These are phyloP conservation scores for Pleurozium schreberi DNA, from an alignment of 225 moss, liverwort and hornwort genomes.

Conservation along the genomic window DNA sequence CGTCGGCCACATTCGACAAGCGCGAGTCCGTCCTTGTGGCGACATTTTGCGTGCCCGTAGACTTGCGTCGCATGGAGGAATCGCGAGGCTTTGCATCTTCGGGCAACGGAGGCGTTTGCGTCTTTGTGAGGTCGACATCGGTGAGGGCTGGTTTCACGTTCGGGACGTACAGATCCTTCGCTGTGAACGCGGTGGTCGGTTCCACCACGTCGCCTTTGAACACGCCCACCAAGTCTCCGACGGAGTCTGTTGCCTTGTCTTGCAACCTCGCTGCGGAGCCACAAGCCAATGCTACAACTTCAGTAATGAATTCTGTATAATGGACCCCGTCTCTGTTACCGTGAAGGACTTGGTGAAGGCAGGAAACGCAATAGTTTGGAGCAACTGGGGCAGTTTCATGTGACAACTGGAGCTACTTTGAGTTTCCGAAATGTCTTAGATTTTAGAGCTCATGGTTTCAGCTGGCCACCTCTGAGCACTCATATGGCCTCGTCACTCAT, in stretches of 20 bases:
- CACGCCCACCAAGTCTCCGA: conserved; percentile 59
- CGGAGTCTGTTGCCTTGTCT: conserved; percentile 69
- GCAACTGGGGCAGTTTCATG: neutral
- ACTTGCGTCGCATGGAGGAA: conserved; percentile 1
- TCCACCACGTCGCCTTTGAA: conserved; percentile 24
- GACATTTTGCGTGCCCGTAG: conserved; percentile 3
- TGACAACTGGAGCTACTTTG: neutral
- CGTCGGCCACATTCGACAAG: conserved; percentile 13
- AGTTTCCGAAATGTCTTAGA: neutral
- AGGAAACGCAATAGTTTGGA: neutral
- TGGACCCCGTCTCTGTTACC: neutral
- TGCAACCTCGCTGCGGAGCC: conserved; percentile 52
- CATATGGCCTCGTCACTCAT: too few species aligned
- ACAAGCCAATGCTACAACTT: neutral
- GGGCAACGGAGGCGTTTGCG: neutral
- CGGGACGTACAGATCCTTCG: conserved; percentile 1
- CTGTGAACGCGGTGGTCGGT: neutral
- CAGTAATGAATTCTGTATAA: neutral
- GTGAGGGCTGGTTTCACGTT: conserved; percentile 7
- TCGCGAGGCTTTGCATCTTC: neutral
- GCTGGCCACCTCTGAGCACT: neutral
- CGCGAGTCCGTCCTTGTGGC: conserved; percentile 1
- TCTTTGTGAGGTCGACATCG: neutral
- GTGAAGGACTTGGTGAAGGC: neutral
- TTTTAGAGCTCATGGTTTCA: neutral